These are phyloP conservation scores for Diphasiastrum complanatum DNA, from an alignment of 83 land plant genomes.

Conservation along the genomic window DNA sequence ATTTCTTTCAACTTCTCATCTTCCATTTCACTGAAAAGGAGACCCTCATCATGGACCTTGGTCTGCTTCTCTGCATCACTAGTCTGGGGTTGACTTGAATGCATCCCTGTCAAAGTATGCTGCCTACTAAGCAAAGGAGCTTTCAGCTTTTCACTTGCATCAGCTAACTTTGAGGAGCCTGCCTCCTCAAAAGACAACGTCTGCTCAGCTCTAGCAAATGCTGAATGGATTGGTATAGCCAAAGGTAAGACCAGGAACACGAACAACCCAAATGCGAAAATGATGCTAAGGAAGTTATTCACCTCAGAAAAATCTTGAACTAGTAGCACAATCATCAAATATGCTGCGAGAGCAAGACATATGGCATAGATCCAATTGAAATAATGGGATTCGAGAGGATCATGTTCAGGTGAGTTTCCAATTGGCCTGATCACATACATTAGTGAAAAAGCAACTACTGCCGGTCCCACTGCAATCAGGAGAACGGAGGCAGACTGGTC, in stretches of 20 bases:
- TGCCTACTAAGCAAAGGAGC: not conserved
- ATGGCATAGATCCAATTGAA: conserved; percentile 18
- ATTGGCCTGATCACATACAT: conserved; percentile 28
- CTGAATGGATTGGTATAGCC: too few relatives aligned
- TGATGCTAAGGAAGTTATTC: not conserved
- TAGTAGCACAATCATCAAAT: conserved; percentile 14
- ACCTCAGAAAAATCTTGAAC: not conserved
- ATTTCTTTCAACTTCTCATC: conserved; percentile 1
- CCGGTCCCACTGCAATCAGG: conserved; percentile 21
- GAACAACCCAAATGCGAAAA: too few relatives aligned
- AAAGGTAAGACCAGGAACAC: too few relatives aligned
- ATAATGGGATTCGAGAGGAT: conserved; percentile 12
- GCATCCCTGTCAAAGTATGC: too few relatives aligned
- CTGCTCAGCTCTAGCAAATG: too few relatives aligned
- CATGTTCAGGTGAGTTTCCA: not conserved
- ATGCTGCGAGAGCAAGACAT: conserved; percentile 21
- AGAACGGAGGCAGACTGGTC: conserved; percentile 15
- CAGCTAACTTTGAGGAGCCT: too few relatives aligned
- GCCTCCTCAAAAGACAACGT: too few relatives aligned
- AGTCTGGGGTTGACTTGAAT: too few relatives aligned
- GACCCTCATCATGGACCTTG: not conserved
- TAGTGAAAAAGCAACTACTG: conserved; percentile 7
- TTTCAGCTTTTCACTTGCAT: too few relatives aligned
- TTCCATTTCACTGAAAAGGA: not conserved
- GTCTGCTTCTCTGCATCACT: not conserved